phyloP scores from a whole-genome alignment of 108 stramenopile species.

The Aurantiochytrium sp. region DNA sequence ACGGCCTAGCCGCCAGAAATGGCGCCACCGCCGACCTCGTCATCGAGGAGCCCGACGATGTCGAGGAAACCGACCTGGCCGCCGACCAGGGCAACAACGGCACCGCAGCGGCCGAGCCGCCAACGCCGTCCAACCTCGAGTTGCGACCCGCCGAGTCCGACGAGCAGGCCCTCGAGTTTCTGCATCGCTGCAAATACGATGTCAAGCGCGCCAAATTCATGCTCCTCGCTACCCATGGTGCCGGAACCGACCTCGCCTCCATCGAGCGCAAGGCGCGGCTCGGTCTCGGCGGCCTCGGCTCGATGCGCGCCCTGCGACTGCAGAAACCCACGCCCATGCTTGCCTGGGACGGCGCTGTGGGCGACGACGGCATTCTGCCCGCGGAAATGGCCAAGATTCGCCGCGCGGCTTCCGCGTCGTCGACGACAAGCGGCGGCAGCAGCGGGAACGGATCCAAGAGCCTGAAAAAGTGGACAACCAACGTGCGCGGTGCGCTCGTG shows the following conservation, averaged over 20 bases:
- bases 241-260: not conserved
- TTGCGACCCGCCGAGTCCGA: not conserved
- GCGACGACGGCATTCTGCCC: no score
- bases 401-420: not conserved
- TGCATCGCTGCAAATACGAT: conserved; percentile 27
- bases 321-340: not conserved
- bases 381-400: no score
- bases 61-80: no score
- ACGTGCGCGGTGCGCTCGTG: not conserved
- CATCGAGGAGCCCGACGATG: no score
- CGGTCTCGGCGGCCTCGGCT: not conserved
- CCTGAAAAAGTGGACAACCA: not conserved
- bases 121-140: not conserved
- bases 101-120: not conserved
- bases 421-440: not conserved
- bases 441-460: not conserved
- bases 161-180: conserved; percentile 18
- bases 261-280: not conserved
- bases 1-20: no score
- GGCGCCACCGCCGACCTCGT: no score
- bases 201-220: not conserved
- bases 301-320: not conserved
- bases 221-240: not conserved
- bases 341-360: not conserved
- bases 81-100: not conserved